Evolutionary conservation across 2,329 filamentous ascomycete genomes (phyloP).

Genomic region (Epichloe hybrida): DNA sequence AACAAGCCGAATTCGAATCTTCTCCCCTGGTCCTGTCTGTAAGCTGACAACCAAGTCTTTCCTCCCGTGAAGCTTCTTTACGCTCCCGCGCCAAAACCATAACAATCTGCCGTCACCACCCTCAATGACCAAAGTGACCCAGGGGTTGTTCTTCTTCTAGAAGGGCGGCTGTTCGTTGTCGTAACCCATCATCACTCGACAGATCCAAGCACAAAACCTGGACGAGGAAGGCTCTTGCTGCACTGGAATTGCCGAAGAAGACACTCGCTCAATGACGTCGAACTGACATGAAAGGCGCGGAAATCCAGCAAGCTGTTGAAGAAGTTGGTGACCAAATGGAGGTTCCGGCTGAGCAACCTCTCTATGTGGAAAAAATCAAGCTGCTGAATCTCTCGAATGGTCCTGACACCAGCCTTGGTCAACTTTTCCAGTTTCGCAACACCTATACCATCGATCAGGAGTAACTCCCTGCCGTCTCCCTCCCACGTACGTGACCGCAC

Average conservation of each 20-base stretch:
- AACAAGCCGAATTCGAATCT: constrained; percentile 55
- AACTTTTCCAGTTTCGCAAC: constrained; percentile 63
- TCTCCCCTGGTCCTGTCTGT: constrained; percentile 36
- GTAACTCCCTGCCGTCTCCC: constrained; percentile 63
- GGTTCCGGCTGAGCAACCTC: constrained; percentile 61
- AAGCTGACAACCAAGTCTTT: constrained; percentile 43
- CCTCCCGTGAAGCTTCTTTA: constrained; percentile 48
- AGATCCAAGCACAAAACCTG: constrained; percentile 16
- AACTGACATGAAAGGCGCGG: constrained; percentile 39
- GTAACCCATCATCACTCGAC: constrained; percentile 58
- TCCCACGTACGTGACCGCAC: constrained; percentile 71
- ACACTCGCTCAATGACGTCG: constrained; percentile 16
- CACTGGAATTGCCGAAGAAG: neutral
- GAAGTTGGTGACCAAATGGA: constrained; percentile 62
- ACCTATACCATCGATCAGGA: constrained; percentile 71
- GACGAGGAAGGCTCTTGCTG: constrained; percentile 1
- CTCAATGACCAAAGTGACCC: constrained; percentile 62
- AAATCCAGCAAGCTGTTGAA: constrained; percentile 53
- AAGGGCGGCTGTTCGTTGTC: constrained; percentile 47
- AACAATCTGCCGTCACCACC: constrained; percentile 37
- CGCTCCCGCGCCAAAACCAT: constrained; percentile 53
- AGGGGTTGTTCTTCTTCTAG: constrained; percentile 53
- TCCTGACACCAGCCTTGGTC: constrained; percentile 53
- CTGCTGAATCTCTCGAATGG: constrained; percentile 53
- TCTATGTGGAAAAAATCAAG: constrained; percentile 64